Base-by-base conservation (phyloP, 2,329 filamentous ascomycete genomes). In the Fusarium praegraminearum region DNA sequence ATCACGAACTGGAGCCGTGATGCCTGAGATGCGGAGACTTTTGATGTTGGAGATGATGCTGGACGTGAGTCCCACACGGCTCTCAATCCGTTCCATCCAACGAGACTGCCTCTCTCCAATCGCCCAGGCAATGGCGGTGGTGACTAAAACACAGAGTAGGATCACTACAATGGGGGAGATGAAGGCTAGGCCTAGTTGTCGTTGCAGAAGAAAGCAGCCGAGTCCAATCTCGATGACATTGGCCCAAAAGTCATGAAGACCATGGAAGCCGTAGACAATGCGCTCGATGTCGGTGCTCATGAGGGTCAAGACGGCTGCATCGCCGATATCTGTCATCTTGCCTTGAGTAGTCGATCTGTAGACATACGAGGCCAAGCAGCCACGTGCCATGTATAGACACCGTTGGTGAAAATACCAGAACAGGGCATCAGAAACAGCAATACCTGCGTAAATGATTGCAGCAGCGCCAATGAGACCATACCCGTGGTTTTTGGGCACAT, bases 41-140 rank as follows among this genome's bases (percentile, higher is more conserved):
- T 51, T 51, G 47, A 51, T 51, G 22, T 51, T 51, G 47, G 47
- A 51, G 47, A 51, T 51, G 33, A 51, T 51, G 47, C 47, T 51
- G 47, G 47, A 51, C 15, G 47, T 51, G 11, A 51, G 47, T 51
- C 47, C 47, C 28, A 51, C 47, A 38, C 47, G 47, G 47, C 47
- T 51, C 20, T 51, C 47, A 26, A 51, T 51, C 15, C 24, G 33
- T 9, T 7, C 47, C 47, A 51, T 51, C 47, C 47, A 51, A 28
- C 32, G 32, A 51, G 47, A 51, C 9, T 51, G 47, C 33, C 47
- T 51, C 33, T 51, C 47, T 7, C 47, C 47, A 3, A 51, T 8
- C 16, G 36, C 1, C 47, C 47, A 51, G 24, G 47, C 47, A 11
- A 51, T 51, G 3, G 15, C 22, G 1, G 47, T 26, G 22, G 47